Conservation (phyloP, 768 basidiomycete genomes). For the Leucosporidium creatinivorum region DNA sequence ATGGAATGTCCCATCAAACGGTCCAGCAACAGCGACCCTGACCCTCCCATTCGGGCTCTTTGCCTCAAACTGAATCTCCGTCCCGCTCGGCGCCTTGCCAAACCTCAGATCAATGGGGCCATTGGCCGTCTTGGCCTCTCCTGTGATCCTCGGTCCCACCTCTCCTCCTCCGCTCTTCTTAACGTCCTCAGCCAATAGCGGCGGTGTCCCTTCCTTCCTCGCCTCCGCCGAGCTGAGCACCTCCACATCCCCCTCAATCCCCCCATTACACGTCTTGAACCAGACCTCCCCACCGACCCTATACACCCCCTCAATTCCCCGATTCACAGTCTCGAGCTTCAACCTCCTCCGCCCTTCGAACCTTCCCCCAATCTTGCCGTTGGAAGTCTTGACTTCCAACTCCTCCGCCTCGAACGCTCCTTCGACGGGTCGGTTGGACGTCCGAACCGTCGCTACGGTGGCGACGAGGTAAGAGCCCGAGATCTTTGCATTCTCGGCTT, state of each 20-base stretch:
- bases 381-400: neutral
- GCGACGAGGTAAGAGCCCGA: neutral
- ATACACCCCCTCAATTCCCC: neutral
- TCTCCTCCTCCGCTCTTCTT: neutral
- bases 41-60: neutral
- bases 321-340: neutral
- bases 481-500: neutral
- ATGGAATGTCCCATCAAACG: neutral
- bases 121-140: neutral
- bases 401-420: neutral
- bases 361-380: neutral
- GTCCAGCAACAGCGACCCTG: neutral
- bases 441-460: neutral
- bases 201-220: neutral
- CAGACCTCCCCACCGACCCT: neutral
- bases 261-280: neutral
- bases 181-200: neutral
- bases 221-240: neutral
- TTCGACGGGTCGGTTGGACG: neutral
- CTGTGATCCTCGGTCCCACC: neutral
- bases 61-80: neutral
- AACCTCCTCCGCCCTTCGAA: neutral
- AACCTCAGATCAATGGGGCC: neutral
- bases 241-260: neutral
- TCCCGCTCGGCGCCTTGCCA: neutral